Percentiles rank a stretch among this genome's conserved stretches.
Conservation (phyloP, 1,284 basidiomycete species). For the Pascua sp. region DNA sequence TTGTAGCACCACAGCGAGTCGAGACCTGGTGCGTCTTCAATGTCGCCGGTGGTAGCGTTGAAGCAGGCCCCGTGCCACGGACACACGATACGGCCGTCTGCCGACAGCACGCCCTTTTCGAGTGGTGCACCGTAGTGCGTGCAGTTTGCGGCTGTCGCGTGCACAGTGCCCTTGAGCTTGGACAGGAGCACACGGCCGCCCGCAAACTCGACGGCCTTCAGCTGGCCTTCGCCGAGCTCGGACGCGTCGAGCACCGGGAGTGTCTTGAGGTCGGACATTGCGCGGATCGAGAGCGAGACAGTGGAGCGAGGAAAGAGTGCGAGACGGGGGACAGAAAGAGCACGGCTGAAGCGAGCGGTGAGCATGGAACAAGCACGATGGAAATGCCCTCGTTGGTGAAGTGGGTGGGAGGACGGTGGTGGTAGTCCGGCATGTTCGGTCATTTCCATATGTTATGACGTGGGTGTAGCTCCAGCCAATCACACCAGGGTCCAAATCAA, state of each 20-base stretch:
- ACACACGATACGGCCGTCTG: conserved; percentile 74
- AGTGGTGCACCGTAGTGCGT: conserved; percentile 57
- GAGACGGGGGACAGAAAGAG: too few species aligned
- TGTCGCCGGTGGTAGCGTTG: conserved; percentile 66
- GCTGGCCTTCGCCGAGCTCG: conserved; percentile 72
- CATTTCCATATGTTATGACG: too few species aligned
- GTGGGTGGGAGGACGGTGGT: too few species aligned
- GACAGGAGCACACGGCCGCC: conserved; percentile 75
- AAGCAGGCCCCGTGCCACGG: conserved; percentile 95
- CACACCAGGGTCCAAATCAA: too few species aligned
- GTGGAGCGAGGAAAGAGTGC: too few species aligned
- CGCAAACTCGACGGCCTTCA: conserved; percentile 74
- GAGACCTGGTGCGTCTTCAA: conserved; percentile 86
- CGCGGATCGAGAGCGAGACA: neutral
- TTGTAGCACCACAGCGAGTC: conserved; percentile 79
- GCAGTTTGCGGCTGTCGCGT: conserved; percentile 79
- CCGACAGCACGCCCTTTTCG: conserved; percentile 68
- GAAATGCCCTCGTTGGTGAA: too few species aligned
- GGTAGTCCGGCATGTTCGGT: too few species aligned
- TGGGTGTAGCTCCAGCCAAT: too few species aligned
- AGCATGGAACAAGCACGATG: too few species aligned
- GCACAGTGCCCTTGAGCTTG: conserved; percentile 61
- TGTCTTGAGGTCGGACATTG: conserved; percentile 15
- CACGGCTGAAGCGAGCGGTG: too few species aligned
- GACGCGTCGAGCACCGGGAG: conserved; percentile 37